Conservation (phyloP, 495 filamentous ascomycete genomes). For the Aspergillus conjunctus region DNA sequence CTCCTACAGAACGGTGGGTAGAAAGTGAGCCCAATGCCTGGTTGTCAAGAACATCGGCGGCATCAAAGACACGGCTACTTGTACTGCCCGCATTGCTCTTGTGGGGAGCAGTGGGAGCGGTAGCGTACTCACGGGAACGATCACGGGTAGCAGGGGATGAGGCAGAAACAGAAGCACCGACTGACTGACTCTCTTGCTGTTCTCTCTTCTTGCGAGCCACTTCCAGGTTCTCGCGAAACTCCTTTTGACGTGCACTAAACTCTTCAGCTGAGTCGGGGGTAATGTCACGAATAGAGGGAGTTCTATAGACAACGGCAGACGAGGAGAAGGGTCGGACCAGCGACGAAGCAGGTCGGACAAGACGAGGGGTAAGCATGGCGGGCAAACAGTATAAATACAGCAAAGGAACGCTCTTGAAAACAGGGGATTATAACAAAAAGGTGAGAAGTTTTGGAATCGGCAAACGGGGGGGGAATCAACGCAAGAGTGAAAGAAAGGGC, state of each 20-base stretch:
- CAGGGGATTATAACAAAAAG: not conserved
- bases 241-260: slow-evolving; percentile 79
- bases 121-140: slow-evolving; percentile 47
- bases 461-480: not conserved
- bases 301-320: slow-evolving; percentile 53
- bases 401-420: not conserved
- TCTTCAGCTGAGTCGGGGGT: slow-evolving; percentile 65
- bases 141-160: slow-evolving; percentile 41
- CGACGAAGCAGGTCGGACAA: slow-evolving; percentile 49
- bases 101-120: slow-evolving; percentile 56
- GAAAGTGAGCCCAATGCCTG: slow-evolving; percentile 68
- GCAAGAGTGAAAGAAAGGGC: slow-evolving; percentile 2
- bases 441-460: too few species aligned
- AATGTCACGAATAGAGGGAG: slow-evolving; percentile 86
- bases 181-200: slow-evolving; percentile 81
- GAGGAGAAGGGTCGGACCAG: slow-evolving; percentile 64
- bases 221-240: slow-evolving; percentile 81
- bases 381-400: slow-evolving; percentile 15
- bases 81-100: slow-evolving; percentile 57
- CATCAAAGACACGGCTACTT: slow-evolving; percentile 42
- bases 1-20: slow-evolving; percentile 56
- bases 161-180: slow-evolving; percentile 46
- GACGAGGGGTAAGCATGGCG: slow-evolving; percentile 53
- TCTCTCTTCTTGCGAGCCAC: slow-evolving; percentile 72
- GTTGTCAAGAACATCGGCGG: slow-evolving; percentile 41